A percentile compares a stretch with the other conserved stretches of the same genome.
These are phyloP conservation scores for Glarea lozoyensis DNA, from an alignment of 495 filamentous ascomycete species.

Conservation along the genomic window DNA sequence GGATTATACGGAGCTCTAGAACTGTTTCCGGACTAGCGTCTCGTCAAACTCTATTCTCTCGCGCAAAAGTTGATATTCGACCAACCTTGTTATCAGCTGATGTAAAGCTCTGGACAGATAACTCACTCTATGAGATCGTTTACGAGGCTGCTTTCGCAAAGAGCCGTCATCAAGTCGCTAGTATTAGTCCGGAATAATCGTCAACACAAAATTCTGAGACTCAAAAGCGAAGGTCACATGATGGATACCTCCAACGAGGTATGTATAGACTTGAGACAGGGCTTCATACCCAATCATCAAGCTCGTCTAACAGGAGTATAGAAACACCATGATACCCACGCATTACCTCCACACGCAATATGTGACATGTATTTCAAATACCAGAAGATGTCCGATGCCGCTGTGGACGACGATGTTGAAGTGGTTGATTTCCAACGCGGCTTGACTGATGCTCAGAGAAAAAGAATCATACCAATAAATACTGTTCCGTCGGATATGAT, in stretches of 20 bases:
- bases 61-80: too few relatives aligned
- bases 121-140: too few relatives aligned
- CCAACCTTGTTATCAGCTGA: too few relatives aligned
- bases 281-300: background rate
- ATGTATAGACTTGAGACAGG: background rate
- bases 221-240: background rate
- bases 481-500: constrained; percentile 12
- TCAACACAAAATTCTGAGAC: too few relatives aligned
- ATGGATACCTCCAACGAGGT: background rate
- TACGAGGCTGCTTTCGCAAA: too few relatives aligned
- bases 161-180: too few relatives aligned
- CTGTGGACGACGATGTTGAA: constrained; percentile 35
- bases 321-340: constrained; percentile 49
- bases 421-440: constrained; percentile 39
- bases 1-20: too few relatives aligned
- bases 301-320: background rate
- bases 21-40: too few relatives aligned
- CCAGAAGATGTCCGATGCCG: constrained; percentile 32
- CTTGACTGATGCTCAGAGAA: constrained; percentile 12
- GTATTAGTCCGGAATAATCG: too few relatives aligned
- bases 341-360: constrained; percentile 59
- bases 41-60: too few relatives aligned
- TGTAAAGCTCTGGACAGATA: too few relatives aligned
- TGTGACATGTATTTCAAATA: constrained; percentile 58
- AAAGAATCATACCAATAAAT: constrained; percentile 12